Conservation (phyloP, 805 yeast genomes). For the Metschnikowia continentalis region DNA sequence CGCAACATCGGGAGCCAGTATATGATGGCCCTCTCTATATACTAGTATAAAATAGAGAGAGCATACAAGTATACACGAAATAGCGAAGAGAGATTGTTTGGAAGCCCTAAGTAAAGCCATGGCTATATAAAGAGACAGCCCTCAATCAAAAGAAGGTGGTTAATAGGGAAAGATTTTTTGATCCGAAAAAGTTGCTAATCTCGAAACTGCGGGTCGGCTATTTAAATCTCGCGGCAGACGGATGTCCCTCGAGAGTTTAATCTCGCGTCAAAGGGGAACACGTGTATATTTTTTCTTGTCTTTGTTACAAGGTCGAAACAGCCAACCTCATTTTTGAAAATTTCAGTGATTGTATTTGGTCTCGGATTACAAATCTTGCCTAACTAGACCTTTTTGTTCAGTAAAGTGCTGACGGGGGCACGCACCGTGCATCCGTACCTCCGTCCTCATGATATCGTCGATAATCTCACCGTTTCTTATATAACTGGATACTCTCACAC, state of each 20-base stretch:
- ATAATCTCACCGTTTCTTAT: constrained; percentile 6
- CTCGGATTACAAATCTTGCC: no score
- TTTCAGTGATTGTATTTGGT: no score
- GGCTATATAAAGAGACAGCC: background rate
- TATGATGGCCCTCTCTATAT: background rate
- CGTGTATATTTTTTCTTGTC: no score
- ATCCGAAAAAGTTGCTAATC: no score
- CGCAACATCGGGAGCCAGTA: background rate
- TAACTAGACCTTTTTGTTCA: background rate
- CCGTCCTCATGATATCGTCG: constrained; percentile 8
- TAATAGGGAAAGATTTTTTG: no score
- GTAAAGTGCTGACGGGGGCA: background rate
- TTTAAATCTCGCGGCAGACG: no score
- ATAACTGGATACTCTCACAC: background rate
- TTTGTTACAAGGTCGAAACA: no score
- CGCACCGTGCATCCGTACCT: constrained; percentile 12
- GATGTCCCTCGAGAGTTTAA: no score
- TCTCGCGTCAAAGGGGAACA: no score
- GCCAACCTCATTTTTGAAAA: no score
- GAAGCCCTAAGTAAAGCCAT: background rate
- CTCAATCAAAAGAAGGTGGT: background rate
- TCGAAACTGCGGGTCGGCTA: no score
- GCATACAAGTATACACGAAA: background rate
- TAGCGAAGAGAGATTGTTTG: background rate
- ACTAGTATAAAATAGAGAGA: background rate